Percentiles rank a stretch among this genome's conserved stretches.
Conservation (phyloP, 1,284 basidiomycete species). For the Porphyrellus sp. region DNA sequence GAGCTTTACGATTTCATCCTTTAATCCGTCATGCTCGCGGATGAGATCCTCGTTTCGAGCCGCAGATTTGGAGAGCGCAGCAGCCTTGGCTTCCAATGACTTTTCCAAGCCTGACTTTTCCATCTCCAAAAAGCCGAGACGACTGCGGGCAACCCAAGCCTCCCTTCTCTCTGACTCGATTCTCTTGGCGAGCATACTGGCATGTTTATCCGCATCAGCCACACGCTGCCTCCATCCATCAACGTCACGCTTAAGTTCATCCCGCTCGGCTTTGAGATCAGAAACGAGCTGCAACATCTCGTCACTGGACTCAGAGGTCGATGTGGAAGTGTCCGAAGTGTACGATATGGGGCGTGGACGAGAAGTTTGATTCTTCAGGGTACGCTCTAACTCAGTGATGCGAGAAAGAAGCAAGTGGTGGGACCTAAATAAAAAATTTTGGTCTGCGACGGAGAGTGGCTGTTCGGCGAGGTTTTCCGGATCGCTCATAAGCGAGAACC, state of each 20-base stretch:
- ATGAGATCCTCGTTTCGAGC: constrained; percentile 35
- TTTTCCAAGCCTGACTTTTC: constrained; percentile 57
- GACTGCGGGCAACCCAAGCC: constrained; percentile 71
- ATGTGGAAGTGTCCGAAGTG: constrained; percentile 46
- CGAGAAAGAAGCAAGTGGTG: constrained; percentile 75
- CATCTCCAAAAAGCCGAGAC: constrained; percentile 57
- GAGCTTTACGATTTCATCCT: constrained; percentile 36
- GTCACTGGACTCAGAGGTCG: constrained; percentile 53
- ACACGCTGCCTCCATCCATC: constrained; percentile 73
- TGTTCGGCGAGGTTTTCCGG: constrained; percentile 41
- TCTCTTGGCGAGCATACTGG: constrained; percentile 53
- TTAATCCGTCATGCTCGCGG: constrained; percentile 34
- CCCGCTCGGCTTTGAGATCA: constrained; percentile 75
- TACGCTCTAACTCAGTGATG: constrained; percentile 74
- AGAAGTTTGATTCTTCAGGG: constrained; percentile 51
- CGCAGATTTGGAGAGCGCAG: constrained; percentile 34
- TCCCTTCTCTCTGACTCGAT: constrained; percentile 71
- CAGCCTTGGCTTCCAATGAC: constrained; percentile 42
- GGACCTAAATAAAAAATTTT: constrained; percentile 78
- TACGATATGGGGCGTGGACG: constrained; percentile 53
- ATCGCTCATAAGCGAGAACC: constrained; percentile 40
- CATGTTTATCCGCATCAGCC: constrained; percentile 62
- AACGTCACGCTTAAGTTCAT: constrained; percentile 73
- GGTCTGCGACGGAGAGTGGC: constrained; percentile 62
- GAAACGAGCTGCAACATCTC: constrained; percentile 71